Base-by-base conservation (phyloP, 768 basidiomycete species). In the Crassisporium funariophilum region DNA sequence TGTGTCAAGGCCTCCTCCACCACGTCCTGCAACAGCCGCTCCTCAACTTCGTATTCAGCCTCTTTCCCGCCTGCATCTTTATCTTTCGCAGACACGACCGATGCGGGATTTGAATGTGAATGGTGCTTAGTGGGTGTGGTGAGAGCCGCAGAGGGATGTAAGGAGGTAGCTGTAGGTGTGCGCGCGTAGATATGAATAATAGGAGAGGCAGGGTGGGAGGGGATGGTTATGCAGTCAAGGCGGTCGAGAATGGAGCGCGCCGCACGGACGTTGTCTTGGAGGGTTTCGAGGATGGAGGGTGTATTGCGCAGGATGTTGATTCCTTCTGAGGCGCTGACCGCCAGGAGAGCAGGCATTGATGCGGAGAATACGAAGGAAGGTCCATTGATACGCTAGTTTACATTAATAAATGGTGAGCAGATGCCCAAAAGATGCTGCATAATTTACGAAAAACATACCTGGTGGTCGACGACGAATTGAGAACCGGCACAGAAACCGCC, bases 401-500 rank as follows among this genome's bases (percentile, higher is more conserved):
- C 7, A 7, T 31, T 10, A 31, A 31, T 11, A 31, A 31, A 31
- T 2, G 2, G n/a, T 31, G 29, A 31, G 29, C 10, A 31, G n/a
- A n/a, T n/a, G n/a, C n/a, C n/a, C n/a, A n/a, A n/a, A n/a, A n/a
- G n/a, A n/a, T n/a, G n/a, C n/a, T n/a, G n/a, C n/a, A n/a, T n/a
- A n/a, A n/a, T n/a, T n/a, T n/a, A n/a, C n/a, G n/a, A n/a, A n/a
- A n/a, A n/a, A 31, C 29, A 31, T 11, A 31, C 29, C 29, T 97
- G 95, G 61, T 99, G 95, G 52, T 91, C 82, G 17, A 92, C 82
- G 22, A 97, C 89, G 31, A 82, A 77, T 13, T 69, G 67, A 1
- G 89, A 87, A 19, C 97, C 97, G 3, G 92, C 92, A 59, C 95
- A 98, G 79, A 98, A 99, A 1, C 97, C 97, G 38, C 95, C 97